Evolutionary conservation across 345 rosid genomes (phyloP), one percentile per base, ranked within the genome.

Genomic region (Populus nigra): DNA sequence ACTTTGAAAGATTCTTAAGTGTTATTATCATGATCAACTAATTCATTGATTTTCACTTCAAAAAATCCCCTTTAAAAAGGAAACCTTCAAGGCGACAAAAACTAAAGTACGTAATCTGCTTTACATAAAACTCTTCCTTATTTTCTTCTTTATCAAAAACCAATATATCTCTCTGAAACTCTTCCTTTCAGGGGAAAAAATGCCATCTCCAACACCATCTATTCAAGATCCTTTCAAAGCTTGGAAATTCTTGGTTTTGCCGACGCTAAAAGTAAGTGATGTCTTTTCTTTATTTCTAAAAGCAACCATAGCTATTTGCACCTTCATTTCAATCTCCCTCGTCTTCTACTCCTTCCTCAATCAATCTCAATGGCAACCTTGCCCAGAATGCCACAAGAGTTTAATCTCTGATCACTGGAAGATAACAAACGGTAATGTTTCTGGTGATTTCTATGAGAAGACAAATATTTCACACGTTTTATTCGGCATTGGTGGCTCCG

Each of bases 401-500:
- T 23, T 45, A 25, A 25, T 79, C 12, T 15, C 78, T n/a, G 59
- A 33, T 68, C 78, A 81, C 77, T 82, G 77, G n/a, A 73, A 76
- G 47, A 22, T 71, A 47, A 11, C 20, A 39, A 29, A 55, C 20
- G 61, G 39, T n/a, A 35, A 9, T 38, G 17, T 16, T 61, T 22
- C 80, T 47, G 16, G n/a, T 23, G 62, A 59, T 20, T 41, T 1
- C 43, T 13, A 63, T 20, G 76, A 74, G n/a, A 73, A 57, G 15
- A 91, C 94, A 0, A 84, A 88, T 75, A 17, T 89, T 31, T 87
- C 98, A 57, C 99, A 95, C 62, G 50, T 95, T 45, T 73, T 86
- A 38, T 92, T 95, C 16, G 96, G 97, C 65, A 87, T 92, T 59
- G 93, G 91, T n/a, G 99, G 97, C 43, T 89, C 99, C 9, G 89